Conservation (phyloP, 1,284 basidiomycete genomes). For the Cryptococcus sp. region DNA sequence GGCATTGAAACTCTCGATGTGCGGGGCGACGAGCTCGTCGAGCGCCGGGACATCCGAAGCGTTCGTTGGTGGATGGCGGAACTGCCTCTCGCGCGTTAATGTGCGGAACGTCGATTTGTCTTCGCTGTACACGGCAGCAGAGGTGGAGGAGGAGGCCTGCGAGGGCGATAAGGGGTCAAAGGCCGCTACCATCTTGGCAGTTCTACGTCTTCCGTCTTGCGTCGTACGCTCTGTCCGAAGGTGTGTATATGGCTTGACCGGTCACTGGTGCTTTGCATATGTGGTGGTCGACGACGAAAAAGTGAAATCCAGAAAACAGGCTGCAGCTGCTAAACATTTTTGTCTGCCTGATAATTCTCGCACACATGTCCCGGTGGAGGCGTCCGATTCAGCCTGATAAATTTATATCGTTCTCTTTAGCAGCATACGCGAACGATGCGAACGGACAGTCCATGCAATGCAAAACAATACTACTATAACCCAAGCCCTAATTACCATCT, state of each 20-base stretch:
- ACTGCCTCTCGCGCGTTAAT: constrained; percentile 75
- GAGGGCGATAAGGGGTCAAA: constrained; percentile 50
- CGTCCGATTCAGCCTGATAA: background rate
- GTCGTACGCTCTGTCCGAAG: no score
- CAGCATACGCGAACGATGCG: background rate
- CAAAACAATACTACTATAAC: no score
- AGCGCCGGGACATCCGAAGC: constrained; percentile 77
- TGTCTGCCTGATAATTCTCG: background rate
- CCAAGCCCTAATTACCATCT: no score
- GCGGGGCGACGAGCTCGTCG: constrained; percentile 90
- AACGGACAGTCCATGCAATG: no score
- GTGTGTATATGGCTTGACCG: background rate
- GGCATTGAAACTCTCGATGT: constrained; percentile 95
- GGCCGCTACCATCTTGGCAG: constrained; percentile 14
- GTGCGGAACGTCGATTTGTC: constrained; percentile 69
- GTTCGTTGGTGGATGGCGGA: constrained; percentile 73
- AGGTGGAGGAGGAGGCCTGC: constrained; percentile 30
- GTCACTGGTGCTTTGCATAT: background rate
- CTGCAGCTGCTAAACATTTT: constrained; percentile 2
- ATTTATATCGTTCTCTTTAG: background rate
- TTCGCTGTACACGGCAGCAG: constrained; percentile 2
- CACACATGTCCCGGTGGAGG: background rate
- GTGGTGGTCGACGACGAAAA: background rate
- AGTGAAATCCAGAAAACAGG: background rate
- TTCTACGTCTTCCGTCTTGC: no score